Evolutionary conservation across 768 basidiomycete genomes (phyloP).

Genomic region (Collybia mongolica): DNA sequence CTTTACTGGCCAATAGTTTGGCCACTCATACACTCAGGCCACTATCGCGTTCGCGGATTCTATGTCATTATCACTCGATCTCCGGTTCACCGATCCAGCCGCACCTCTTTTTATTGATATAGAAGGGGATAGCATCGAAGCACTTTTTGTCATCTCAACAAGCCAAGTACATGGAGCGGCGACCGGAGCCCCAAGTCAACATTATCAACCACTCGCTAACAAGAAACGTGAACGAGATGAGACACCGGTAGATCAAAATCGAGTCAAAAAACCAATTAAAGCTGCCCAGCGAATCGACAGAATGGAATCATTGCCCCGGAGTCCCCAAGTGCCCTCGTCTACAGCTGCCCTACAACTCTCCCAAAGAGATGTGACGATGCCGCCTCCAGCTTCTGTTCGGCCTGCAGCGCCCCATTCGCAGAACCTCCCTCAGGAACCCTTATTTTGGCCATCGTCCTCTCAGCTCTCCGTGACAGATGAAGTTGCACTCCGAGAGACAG

Average conservation of each 20-base stretch:
- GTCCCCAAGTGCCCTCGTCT: not conserved
- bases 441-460: constrained; percentile 49
- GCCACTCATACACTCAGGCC: constrained; percentile 69
- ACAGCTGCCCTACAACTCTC: not conserved
- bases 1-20: not conserved
- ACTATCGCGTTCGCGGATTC: constrained; percentile 79
- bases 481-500: constrained; percentile 54
- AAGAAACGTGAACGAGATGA: constrained; percentile 48
- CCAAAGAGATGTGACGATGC: constrained; percentile 4
- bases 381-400: constrained; percentile 15
- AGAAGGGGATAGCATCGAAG: constrained; percentile 62
- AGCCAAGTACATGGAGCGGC: constrained; percentile 51
- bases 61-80: constrained; percentile 58
- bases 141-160: constrained; percentile 79
- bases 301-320: constrained; percentile 9
- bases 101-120: constrained; percentile 78
- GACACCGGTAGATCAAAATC: constrained; percentile 33
- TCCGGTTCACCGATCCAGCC: constrained; percentile 75
- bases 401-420: constrained; percentile 21
- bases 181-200: constrained; percentile 22
- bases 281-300: constrained; percentile 39
- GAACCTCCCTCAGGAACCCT: constrained; percentile 30
- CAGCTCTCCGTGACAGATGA: constrained; percentile 59
- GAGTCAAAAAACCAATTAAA: constrained; percentile 52
- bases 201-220: constrained; percentile 18